phyloP scores from a whole-genome alignment of 78 protist species.

The Anaeramoeba flamelloides region DNA sequence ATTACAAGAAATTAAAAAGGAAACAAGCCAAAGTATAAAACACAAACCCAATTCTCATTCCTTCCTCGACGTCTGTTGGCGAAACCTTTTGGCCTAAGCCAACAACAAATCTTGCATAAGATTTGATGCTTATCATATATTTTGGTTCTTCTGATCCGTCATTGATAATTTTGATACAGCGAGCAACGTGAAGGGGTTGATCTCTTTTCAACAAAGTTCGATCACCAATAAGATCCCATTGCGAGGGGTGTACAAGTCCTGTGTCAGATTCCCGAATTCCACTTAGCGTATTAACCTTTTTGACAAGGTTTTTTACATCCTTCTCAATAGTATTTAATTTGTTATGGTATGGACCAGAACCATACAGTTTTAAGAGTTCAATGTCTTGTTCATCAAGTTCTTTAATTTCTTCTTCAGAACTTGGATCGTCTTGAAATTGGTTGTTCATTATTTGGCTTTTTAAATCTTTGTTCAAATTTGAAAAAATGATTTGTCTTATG shows the following conservation, averaged over 20 bases:
- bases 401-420: too few species aligned
- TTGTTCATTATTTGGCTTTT: too few species aligned
- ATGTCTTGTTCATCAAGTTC: too few species aligned
- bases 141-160: slow-evolving; percentile 43
- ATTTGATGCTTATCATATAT: slow-evolving; percentile 83
- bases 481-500: too few species aligned
- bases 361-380: too few species aligned
- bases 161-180: slow-evolving; percentile 90
- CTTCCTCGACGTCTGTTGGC: slow-evolving; percentile 98
- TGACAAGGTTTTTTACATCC: too few species aligned
- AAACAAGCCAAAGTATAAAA: too few species aligned
- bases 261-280: slow-evolving; percentile 94
- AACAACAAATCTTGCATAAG: slow-evolving; percentile 95
- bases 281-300: too few species aligned
- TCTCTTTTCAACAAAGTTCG: slow-evolving; percentile 64
- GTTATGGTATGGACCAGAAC: too few species aligned
- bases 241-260: slow-evolving; percentile 85
- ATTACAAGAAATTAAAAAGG: not conserved
- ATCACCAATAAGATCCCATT: slow-evolving; percentile 93
- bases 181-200: slow-evolving; percentile 80
- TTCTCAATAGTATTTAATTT: too few species aligned
- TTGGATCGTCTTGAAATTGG: too few species aligned
- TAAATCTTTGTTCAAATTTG: too few species aligned
- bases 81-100: slow-evolving; percentile 87
- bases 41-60: slow-evolving; percentile 92